Base-by-base conservation (phyloP, 2,329 filamentous ascomycete genomes). In the Colletotrichum acutatum region DNA sequence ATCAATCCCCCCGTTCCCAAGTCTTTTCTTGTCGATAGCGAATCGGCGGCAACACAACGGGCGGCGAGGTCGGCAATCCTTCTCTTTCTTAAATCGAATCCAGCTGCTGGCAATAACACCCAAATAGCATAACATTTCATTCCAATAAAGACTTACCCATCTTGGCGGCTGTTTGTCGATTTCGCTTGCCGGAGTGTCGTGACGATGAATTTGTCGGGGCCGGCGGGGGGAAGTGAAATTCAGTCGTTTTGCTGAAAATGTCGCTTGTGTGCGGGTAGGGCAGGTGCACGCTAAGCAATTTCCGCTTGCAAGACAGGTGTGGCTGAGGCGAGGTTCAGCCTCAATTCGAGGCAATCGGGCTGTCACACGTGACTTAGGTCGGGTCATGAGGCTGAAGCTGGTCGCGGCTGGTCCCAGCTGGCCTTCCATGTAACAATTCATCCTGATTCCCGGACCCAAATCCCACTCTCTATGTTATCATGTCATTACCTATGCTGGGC, bases 151-250 rank as follows among this genome's bases (percentile, higher is more conserved):
- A 75, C 74, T 64, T 68, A 75, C 74, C 74, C 74, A 75, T 75
- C 64, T 75, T 75, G 74, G 69, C 74, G 74, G 74, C 74, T 75
- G 74, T 75, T 75, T 71, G 72, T 75, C 68, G 68, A 70, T 73
- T 66, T 74, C 72, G 70, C 64, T 74, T 74, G 74, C 74, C 74
- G 74, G 72, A 74, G 68, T 75, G 72, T 74, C 72, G 68, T 75
- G 74, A 74, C 69, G 74, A 69, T 72, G 74, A 66, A 72, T 57
- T 74, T 64, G 56, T 61, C 53, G 52, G 46, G 26, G 49, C 34
- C 60, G 65, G 69, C 56, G 60, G 68, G 60, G 66, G 64, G 37
- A 37, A 34, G 16, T 28, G 22, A 58, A 71, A 72, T 59, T 72
- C 46, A 30, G 52, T 54, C 59, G 60, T 72, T 74, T 75, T 71